Conservation (phyloP, 2,329 filamentous ascomycete species). For the Sporothrix variecibatus region DNA sequence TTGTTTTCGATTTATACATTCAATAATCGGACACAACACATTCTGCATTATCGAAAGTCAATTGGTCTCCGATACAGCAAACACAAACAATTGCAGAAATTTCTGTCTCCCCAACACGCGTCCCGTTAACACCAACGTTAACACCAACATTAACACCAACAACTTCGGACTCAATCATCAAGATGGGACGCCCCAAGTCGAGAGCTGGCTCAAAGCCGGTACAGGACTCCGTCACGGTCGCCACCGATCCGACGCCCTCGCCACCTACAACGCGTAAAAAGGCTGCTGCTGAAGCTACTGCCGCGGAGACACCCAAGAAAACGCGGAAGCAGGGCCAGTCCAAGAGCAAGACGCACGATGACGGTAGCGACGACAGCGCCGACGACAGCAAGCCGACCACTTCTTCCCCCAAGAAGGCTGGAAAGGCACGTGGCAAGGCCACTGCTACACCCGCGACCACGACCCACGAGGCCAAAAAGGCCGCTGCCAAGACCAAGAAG, state of each 20-base stretch:
- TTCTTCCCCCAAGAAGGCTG: not conserved
- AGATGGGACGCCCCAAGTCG: constrained; percentile 8
- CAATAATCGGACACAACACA: not conserved
- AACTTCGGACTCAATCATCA: not conserved
- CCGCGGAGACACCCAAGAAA: not conserved
- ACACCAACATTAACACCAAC: not conserved
- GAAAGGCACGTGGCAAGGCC: not conserved
- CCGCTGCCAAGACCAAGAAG: not conserved
- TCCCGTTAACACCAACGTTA: no score
- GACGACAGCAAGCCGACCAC: not conserved
- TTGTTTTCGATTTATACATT: not conserved
- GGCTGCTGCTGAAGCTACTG: constrained; percentile 10
- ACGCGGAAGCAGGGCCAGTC: not conserved
- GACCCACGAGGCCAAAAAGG: not conserved
- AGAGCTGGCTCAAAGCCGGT: not conserved
- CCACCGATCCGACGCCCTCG: constrained; percentile 6
- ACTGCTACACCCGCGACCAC: not conserved
- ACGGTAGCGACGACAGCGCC: not conserved
- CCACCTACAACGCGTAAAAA: constrained; percentile 18
- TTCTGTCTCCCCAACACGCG: not conserved
- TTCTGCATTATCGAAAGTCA: not conserved
- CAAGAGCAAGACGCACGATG: not conserved
- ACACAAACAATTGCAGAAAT: not conserved
- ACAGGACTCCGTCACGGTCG: constrained; percentile 11
- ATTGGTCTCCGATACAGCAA: not conserved